Conservation (phyloP, 2,329 filamentous ascomycete species). For the Botryotinia globosa region DNA sequence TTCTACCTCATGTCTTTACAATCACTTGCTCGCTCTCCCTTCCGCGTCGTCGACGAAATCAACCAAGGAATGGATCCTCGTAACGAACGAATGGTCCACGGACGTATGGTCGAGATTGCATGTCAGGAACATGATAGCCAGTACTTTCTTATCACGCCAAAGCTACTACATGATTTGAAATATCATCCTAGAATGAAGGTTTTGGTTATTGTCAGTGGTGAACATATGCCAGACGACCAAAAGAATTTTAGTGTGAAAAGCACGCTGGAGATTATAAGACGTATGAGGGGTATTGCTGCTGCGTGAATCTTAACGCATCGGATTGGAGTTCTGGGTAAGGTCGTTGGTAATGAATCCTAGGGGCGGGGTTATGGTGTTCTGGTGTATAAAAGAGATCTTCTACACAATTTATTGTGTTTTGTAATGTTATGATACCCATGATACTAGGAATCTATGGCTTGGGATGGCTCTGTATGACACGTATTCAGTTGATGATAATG, state of each 20-base stretch:
- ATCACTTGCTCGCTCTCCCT: constrained; percentile 87
- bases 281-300: constrained; percentile 28
- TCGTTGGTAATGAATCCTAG: neutral
- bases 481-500: neutral
- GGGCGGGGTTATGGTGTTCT: neutral
- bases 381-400: neutral
- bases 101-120: constrained; percentile 96
- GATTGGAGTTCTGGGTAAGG: neutral
- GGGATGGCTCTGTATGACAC: too few species aligned
- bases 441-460: neutral
- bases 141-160: constrained; percentile 98
- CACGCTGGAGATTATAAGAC: constrained; percentile 33
- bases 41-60: constrained; percentile 98
- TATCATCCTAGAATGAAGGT: constrained; percentile 92
- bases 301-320: neutral
- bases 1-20: constrained; percentile 99
- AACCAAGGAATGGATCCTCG: constrained; percentile 99
- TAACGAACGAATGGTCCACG: constrained; percentile 97
- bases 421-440: constrained; percentile 1
- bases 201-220: constrained; percentile 88
- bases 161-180: constrained; percentile 78
- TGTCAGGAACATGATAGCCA: constrained; percentile 76
- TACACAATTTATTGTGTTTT: neutral
- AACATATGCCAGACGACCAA: constrained; percentile 58
- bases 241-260: constrained; percentile 35